Conservation (phyloP, 164 flowering plant species). For the Protea cynaroides region DNA sequence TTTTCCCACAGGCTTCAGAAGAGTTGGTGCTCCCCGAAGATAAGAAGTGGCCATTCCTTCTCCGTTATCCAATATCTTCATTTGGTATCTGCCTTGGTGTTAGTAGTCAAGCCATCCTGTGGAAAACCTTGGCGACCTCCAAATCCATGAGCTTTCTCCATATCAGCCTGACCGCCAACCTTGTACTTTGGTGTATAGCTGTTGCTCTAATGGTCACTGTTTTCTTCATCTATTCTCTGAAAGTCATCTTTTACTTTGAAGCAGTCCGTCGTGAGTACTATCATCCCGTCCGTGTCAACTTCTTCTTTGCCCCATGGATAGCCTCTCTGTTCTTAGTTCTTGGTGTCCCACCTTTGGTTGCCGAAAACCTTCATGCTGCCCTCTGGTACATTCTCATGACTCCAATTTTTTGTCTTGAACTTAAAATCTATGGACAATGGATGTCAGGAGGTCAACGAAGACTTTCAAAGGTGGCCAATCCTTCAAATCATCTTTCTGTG, state of each 20-base stretch:
- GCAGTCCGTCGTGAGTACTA: slow-evolving; percentile 83
- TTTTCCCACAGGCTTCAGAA: slow-evolving; percentile 53
- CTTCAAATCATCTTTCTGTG: slow-evolving; percentile 73
- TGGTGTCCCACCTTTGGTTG: slow-evolving; percentile 52
- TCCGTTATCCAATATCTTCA: slow-evolving; percentile 73
- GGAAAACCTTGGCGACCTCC: slow-evolving; percentile 71
- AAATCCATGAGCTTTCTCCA: slow-evolving; percentile 63
- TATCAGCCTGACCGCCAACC: slow-evolving; percentile 42
- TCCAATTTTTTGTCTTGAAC: slow-evolving; percentile 65
- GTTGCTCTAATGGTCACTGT: slow-evolving; percentile 36
- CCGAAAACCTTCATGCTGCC: slow-evolving; percentile 24
- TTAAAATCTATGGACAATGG: slow-evolving; percentile 96
- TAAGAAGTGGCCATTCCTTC: slow-evolving; percentile 84
- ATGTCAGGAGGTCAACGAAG: slow-evolving; percentile 80
- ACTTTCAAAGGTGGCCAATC: slow-evolving; percentile 86
- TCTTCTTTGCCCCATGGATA: slow-evolving; percentile 91
- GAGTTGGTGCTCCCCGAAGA: slow-evolving; percentile 72
- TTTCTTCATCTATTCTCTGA: slow-evolving; percentile 41
- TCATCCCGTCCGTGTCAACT: slow-evolving; percentile 85
- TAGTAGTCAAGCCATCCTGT: slow-evolving; percentile 89
- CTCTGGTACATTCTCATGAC: slow-evolving; percentile 81
- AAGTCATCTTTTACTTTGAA: slow-evolving; percentile 67
- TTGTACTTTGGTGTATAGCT: slow-evolving; percentile 70
- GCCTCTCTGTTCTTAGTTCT: slow-evolving; percentile 54
- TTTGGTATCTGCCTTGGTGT: slow-evolving; percentile 86